These are phyloP conservation scores for Corylus americana DNA, from an alignment of 306 rosid species.

Conservation along the genomic window DNA sequence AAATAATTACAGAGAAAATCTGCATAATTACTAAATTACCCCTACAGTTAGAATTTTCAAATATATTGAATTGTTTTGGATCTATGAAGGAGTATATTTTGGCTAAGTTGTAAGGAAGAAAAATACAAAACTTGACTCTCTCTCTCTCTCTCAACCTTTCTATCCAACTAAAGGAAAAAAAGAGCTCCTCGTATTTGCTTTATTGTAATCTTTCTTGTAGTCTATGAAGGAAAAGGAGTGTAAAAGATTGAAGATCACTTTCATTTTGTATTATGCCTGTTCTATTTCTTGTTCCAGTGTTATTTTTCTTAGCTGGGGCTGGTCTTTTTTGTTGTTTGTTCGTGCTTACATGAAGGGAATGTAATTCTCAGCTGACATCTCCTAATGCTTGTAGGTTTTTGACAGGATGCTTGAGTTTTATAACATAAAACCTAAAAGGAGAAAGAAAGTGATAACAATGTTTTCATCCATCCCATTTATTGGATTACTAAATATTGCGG, in stretches of 20 bases:
- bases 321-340: conserved; percentile 8
- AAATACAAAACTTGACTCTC: background rate
- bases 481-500: conserved; percentile 82
- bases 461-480: conserved; percentile 60
- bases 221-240: background rate
- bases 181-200: background rate
- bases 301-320: background rate
- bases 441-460: conserved; percentile 31
- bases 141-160: background rate
- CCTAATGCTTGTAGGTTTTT: conserved; percentile 61
- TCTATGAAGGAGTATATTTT: background rate
- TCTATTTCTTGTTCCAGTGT: background rate
- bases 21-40: too few species aligned
- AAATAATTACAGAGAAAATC: too few species aligned
- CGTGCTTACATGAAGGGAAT: conserved; percentile 7
- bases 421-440: conserved; percentile 22
- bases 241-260: background rate
- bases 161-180: background rate
- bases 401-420: conserved; percentile 65
- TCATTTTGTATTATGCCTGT: background rate
- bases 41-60: too few species aligned
- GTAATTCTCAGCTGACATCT: conserved; percentile 20
- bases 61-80: background rate
- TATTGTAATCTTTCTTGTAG: background rate
- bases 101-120: background rate